These are phyloP conservation scores for Suhomyces bolitotheri DNA, from an alignment of 1,139 yeast genomes.

Conservation along the genomic window DNA sequence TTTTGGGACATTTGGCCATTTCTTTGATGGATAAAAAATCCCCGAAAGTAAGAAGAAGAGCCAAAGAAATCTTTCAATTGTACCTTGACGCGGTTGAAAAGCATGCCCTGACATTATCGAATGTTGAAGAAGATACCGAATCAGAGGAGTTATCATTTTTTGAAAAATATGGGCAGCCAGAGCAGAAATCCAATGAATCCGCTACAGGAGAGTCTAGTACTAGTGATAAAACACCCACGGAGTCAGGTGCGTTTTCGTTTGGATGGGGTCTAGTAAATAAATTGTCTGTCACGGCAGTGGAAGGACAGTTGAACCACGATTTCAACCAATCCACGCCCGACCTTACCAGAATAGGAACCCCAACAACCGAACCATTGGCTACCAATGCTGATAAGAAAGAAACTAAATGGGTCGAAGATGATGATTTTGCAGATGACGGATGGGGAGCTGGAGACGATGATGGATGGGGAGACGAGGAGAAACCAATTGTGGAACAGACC, in stretches of 20 bases:
- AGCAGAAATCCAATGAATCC: constrained; percentile 5
- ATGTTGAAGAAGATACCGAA: constrained; percentile 43
- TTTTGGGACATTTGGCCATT: constrained; percentile 85
- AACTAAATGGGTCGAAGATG: constrained; percentile 7
- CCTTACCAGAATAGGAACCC: constrained; percentile 30
- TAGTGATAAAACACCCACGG: constrained; percentile 1
- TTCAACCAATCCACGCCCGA: constrained; percentile 47
- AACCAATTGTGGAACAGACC: constrained; percentile 15
- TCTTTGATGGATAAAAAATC: constrained; percentile 74
- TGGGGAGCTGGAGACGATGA: constrained; percentile 22
- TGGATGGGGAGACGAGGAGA: constrained; percentile 19
- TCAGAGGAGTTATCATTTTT: constrained; percentile 33
- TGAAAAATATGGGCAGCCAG: constrained; percentile 24
- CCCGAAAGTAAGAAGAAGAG: constrained; percentile 66
- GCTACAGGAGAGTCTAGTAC: background rate
- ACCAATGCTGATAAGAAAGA: background rate
- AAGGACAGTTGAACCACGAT: constrained; percentile 39
- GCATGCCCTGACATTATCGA: constrained; percentile 59
- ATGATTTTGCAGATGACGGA: constrained; percentile 5
- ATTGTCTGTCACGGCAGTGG: constrained; percentile 31
- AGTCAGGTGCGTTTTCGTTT: constrained; percentile 20
- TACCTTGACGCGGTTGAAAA: constrained; percentile 65
- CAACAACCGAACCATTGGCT: constrained; percentile 19
- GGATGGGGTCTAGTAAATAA: constrained; percentile 45
- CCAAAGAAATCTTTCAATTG: constrained; percentile 62